Base-by-base conservation (phyloP, 768 basidiomycete species). In the Rhodotorula kratochvilovae region DNA sequence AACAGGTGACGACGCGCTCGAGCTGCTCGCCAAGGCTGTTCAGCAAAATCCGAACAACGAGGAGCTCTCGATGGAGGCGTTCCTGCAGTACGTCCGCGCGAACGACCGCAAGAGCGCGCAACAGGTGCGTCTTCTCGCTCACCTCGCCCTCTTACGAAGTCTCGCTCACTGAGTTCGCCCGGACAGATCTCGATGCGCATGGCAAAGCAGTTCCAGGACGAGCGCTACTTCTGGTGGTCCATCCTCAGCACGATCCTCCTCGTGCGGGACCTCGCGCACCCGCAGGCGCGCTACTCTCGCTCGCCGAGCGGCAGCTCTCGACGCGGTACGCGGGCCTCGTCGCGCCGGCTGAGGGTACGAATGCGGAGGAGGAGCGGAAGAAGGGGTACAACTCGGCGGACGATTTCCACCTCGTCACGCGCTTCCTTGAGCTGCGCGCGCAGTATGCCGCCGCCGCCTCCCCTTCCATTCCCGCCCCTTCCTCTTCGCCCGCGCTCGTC, bases 221-320 rank as follows among this genome's bases (percentile, higher is more conserved):
- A 67, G 3, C 64, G 57, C 29, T 75, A 67, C 68, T 25, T 64
- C 35, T 68, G 71, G 61, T 75, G 74, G 74, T 72, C 58, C 27
- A 46, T 75, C 68, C 53, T 63, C 53, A 53, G 45, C 11, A 60
- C 67, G n/a, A 59, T 75, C 29, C 70, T 72, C 45, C 62, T 55
- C 21, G 33, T 70, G 48, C 58, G 54, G 27, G 45, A 72, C 59
- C 61, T 58, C 39, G 29, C 46, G 1, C 59, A 63, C 53, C 68
- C 70, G 16, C 17, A 66, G 23, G 53, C 42, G 25, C 65, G 39
- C 68, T 72, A n/a, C 74, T 75, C 43, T 57, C 70, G 27, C 43
- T 72, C 58, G 70, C 67, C 57, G 74, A 75, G 51, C 67, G 65
- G 4, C 70, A 66, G 53, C 63, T 71, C 31, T 39, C 70, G 6